These are phyloP conservation scores for Ceratobasidium sp. DNA, from an alignment of 1,284 basidiomycete species.

Conservation along the genomic window DNA sequence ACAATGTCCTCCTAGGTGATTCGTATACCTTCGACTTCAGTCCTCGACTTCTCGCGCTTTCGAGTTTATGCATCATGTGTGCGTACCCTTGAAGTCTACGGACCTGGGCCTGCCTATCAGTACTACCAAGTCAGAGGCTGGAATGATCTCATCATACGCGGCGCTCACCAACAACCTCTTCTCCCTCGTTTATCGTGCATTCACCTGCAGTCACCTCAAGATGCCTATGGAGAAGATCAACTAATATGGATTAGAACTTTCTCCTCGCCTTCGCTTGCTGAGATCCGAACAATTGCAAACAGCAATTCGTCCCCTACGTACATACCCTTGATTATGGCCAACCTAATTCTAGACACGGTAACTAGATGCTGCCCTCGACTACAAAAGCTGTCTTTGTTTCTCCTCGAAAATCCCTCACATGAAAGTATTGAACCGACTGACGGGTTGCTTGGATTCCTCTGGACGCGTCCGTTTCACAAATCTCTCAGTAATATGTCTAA, in stretches of 20 bases:
- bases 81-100: slow-evolving; percentile 13
- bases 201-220: not conserved
- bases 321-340: slow-evolving; percentile 7
- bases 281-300: not conserved
- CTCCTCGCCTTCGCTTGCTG: not conserved
- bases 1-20: slow-evolving; percentile 1
- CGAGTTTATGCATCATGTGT: slow-evolving; percentile 19
- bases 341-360: too few relatives aligned
- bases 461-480: slow-evolving; percentile 1
- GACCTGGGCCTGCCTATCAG: not conserved
- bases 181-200: slow-evolving; percentile 29
- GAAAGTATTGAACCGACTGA: too few relatives aligned
- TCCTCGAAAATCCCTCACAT: too few relatives aligned
- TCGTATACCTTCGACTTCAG: not conserved
- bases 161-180: slow-evolving; percentile 9
- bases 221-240: slow-evolving; percentile 16
- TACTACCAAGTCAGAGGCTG: slow-evolving; percentile 28
- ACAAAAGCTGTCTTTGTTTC: too few relatives aligned
- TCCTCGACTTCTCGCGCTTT: slow-evolving; percentile 29
- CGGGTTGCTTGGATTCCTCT: not conserved
- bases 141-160: not conserved
- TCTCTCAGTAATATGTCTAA: not conserved
- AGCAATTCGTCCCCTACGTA: not conserved
- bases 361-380: too few relatives aligned
- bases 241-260: slow-evolving; percentile 30